Conservation (phyloP, 139 green algal species). For the Closterium sp. region DNA sequence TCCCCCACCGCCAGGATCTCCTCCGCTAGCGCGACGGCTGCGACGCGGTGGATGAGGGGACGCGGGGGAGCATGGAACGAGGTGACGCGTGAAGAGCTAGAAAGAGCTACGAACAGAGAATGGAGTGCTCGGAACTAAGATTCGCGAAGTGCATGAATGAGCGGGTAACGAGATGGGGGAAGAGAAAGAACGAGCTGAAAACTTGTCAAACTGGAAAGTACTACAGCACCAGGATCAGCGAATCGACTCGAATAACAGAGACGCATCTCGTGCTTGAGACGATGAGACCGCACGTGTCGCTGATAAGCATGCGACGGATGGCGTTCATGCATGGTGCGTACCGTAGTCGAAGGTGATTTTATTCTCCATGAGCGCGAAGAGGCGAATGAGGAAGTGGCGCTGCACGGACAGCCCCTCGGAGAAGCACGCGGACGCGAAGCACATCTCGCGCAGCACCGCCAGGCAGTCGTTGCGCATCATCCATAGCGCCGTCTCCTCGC, state of each 20-base stretch:
- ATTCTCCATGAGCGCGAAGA: constrained; percentile 49
- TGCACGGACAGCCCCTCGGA: constrained; percentile 34
- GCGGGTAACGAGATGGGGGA: too few species aligned
- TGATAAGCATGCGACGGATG: too few species aligned
- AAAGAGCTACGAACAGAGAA: background rate
- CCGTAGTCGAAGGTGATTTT: constrained; percentile 47
- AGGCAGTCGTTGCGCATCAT: constrained; percentile 42
- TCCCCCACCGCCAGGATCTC: constrained; percentile 51
- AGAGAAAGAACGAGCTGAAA: too few species aligned
- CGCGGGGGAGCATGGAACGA: background rate
- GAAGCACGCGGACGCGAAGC: constrained; percentile 32
- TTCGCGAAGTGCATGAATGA: background rate
- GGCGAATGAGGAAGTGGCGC: constrained; percentile 25
- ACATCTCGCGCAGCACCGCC: constrained; percentile 46
- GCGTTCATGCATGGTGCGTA: background rate
- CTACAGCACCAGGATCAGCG: too few species aligned
- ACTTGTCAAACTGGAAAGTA: too few species aligned
- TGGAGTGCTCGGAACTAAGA: background rate
- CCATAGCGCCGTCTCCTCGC: constrained; percentile 10
- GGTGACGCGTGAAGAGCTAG: background rate
- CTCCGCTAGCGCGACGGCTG: constrained; percentile 50
- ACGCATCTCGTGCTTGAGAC: too few species aligned
- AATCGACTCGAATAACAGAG: too few species aligned
- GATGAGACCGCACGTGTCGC: too few species aligned
- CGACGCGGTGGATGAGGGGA: background rate